These are phyloP conservation scores for Entomortierella lignicola DNA, from an alignment of 192 early-diverging fungal species.

Conservation along the genomic window DNA sequence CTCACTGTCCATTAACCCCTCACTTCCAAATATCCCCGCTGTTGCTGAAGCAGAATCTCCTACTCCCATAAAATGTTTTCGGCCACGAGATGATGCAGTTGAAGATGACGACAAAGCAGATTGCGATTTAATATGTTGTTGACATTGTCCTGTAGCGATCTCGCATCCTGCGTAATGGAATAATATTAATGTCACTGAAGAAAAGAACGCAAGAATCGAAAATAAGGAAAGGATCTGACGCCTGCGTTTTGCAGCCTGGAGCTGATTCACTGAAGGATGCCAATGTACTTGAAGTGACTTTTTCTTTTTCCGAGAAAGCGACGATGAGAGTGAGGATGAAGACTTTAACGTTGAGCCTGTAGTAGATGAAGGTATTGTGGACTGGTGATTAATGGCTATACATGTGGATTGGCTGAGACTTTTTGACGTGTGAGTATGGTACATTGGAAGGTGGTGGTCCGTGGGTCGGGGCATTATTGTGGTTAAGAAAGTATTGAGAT, in stretches of 20 bases:
- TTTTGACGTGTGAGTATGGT: background rate
- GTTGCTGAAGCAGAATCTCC: background rate
- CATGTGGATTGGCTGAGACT: background rate
- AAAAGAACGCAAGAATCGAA: constrained; percentile 26
- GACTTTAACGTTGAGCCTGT: background rate
- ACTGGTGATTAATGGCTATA: background rate
- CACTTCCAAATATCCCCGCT: constrained; percentile 7
- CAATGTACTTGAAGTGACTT: constrained; percentile 39
- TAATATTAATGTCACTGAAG: constrained; percentile 29
- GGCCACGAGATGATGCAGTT: background rate
- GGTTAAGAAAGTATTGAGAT: no score
- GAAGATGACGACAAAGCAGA: background rate
- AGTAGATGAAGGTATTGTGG: background rate
- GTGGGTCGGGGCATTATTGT: background rate
- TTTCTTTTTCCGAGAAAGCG: background rate
- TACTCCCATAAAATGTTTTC: background rate
- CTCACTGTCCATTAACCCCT: constrained; percentile 6
- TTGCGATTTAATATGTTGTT: background rate
- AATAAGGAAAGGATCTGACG: constrained; percentile 16
- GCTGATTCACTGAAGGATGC: constrained; percentile 49
- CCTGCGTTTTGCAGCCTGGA: constrained; percentile 30
- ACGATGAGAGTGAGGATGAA: background rate
- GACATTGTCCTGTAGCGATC: constrained; percentile 36
- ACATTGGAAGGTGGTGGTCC: background rate
- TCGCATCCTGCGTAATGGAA: constrained; percentile 38